Evolutionary conservation across 2,329 filamentous ascomycete genomes (phyloP).

Genomic region (Pleoardoris graminearum): DNA sequence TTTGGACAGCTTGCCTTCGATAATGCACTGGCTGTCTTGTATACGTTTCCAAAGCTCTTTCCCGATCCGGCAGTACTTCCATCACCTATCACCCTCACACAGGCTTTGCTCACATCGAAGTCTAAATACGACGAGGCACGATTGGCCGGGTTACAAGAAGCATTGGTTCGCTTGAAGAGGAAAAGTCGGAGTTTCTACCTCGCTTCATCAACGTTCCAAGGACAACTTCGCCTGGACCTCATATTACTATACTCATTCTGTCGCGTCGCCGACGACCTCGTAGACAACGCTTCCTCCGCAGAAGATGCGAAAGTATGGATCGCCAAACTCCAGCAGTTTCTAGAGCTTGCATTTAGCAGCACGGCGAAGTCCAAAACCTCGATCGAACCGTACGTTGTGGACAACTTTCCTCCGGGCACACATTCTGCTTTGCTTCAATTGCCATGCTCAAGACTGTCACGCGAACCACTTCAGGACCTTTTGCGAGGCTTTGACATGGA

Average conservation of each 20-base stretch:
- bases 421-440: slow-evolving; percentile 63
- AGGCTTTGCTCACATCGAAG: slow-evolving; percentile 55
- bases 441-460: slow-evolving; percentile 60
- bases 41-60: slow-evolving; percentile 65
- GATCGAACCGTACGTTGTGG: slow-evolving; percentile 44
- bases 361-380: slow-evolving; percentile 14
- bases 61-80: slow-evolving; percentile 54
- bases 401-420: slow-evolving; percentile 57
- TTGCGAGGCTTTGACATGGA: slow-evolving; percentile 72
- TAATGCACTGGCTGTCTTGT: slow-evolving; percentile 66
- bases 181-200: slow-evolving; percentile 77
- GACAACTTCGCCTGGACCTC: slow-evolving; percentile 68
- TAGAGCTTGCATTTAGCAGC: slow-evolving; percentile 57
- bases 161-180: slow-evolving; percentile 59
- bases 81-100: slow-evolving; percentile 55
- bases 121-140: slow-evolving; percentile 61
- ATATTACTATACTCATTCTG: slow-evolving; percentile 75
- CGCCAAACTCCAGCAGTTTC: slow-evolving; percentile 59
- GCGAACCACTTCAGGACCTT: slow-evolving; percentile 64
- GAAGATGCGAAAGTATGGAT: slow-evolving; percentile 63
- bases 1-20: slow-evolving; percentile 71
- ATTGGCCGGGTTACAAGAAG: slow-evolving; percentile 62
- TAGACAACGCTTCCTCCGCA: slow-evolving; percentile 63
- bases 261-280: slow-evolving; percentile 71
- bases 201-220: slow-evolving; percentile 70